Conservation (phyloP, 2,329 filamentous ascomycete species). For the Aspergillus fijiensis region DNA sequence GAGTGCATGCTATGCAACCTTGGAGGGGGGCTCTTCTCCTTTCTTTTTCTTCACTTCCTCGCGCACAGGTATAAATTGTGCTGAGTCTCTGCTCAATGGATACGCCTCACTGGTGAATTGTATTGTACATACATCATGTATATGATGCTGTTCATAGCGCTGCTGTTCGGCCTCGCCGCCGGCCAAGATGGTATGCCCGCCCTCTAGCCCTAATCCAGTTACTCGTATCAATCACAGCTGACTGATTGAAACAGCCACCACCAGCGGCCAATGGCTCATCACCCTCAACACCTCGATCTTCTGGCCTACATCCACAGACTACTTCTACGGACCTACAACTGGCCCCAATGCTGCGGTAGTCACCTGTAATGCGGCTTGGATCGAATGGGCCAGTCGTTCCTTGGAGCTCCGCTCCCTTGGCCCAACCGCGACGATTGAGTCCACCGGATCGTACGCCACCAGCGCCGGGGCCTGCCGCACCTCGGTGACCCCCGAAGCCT, state of each 20-base stretch:
- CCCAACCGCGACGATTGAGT: conserved; percentile 14
- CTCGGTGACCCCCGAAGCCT: conserved; percentile 10
- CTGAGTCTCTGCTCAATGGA: no score
- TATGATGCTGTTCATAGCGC: no score
- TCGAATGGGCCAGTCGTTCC: conserved; percentile 18
- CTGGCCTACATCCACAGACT: conserved; percentile 27
- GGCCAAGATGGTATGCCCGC: no score
- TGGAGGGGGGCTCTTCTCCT: no score
- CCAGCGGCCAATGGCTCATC: conserved; percentile 34
- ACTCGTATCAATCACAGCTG: no score
- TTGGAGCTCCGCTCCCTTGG: conserved; percentile 19
- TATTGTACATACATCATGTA: no score
- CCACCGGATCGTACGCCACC: conserved; percentile 15
- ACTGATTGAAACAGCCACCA: neutral
- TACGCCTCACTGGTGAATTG: no score
- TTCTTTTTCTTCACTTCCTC: no score
- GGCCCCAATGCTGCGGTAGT: conserved; percentile 21
- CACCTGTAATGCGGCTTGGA: conserved; percentile 23
- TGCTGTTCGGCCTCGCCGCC: no score
- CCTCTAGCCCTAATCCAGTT: no score
- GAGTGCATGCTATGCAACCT: no score
- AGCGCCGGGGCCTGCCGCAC: conserved; percentile 22
- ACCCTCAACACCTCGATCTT: conserved; percentile 21
- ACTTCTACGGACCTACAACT: conserved; percentile 25
- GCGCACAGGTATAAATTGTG: no score